Evolutionary conservation across 2,329 filamentous ascomycete species (phyloP).

Genomic region (Fusarium sp.): DNA sequence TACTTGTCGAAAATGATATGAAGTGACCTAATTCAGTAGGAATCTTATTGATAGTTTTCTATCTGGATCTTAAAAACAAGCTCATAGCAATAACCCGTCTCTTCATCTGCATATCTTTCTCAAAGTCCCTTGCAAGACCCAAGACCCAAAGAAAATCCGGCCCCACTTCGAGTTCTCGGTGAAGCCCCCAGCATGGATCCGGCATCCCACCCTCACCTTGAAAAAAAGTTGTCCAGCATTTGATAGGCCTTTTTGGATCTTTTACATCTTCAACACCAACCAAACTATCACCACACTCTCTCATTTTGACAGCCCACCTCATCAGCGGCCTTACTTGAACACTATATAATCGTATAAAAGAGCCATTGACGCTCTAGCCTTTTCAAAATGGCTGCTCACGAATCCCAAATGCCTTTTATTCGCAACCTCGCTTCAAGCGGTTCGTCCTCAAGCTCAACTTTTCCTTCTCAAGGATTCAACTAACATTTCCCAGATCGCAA

Average conservation of each 20-base stretch:
- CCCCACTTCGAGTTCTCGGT: conserved; percentile 31
- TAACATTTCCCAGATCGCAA: conserved; percentile 72
- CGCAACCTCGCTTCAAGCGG: conserved; percentile 87
- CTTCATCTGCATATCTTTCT: not conserved
- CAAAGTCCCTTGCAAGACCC: conserved; percentile 13
- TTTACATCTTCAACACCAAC: conserved; percentile 37
- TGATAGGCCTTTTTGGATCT: conserved; percentile 9
- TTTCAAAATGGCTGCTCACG: conserved; percentile 47
- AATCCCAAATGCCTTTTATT: conserved; percentile 77
- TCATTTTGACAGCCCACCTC: not conserved
- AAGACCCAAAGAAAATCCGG: conserved; percentile 1
- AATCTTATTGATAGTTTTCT: not conserved
- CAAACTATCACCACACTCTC: conserved; percentile 8
- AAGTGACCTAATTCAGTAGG: too few species aligned
- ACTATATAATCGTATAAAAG: rapidly evolving
- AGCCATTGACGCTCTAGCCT: conserved; percentile 31
- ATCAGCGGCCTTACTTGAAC: not conserved
- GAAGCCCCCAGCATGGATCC: conserved; percentile 41
- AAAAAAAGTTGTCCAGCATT: conserved; percentile 43
- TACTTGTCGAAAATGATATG: too few species aligned
- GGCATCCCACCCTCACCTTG: conserved; percentile 42
- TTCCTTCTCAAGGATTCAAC: not conserved
- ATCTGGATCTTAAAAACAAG: not conserved
- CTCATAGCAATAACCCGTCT: not conserved
- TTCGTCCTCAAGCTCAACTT: conserved; percentile 58